Base-by-base conservation (phyloP, 345 rosid genomes). In the Pelargonium nanum region DNA sequence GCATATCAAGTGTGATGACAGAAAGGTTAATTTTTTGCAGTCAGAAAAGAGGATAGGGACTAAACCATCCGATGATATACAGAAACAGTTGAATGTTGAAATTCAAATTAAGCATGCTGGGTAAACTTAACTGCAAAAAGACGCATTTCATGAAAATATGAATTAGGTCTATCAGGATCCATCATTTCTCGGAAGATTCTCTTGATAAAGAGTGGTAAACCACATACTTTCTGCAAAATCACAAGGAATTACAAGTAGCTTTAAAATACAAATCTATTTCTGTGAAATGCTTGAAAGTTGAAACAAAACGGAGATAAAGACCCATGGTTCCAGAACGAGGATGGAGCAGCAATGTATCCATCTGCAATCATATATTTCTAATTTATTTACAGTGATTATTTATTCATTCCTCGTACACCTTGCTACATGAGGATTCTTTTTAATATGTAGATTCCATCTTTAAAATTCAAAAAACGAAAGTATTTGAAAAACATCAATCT, bases 81-180 rank as follows among this genome's bases (percentile, higher is more conserved):
- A 40, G 15, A 40, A 40, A 12, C 16, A 40, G n/a, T n/a, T n/a
- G n/a, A 6, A 3, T 6, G 48, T 40, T 12, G 48, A 40, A 40
- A 12, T 40, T 12, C 6, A 40, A 40, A 10, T 40, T 20, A 16
- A 19, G 13, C 53, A 13, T 57, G 62, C 20, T 23, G 56, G 62
- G 60, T 20, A 60, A 64, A 73, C 86, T 76, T 79, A 86, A 85
- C 97, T 62, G 89, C 94, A 72, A 86, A 69, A 65, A 85, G 67
- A 61, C 91, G 89, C 63, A 84, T 80, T 74, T 84, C 89, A 20
- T 70, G 69, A 69, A 86, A 72, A 68, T 76, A 74, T 10, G 79
- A 67, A 44, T 68, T 68, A 58, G 75, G 76, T 6, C 73, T 60
- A 76, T 88, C 94, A 17, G 97, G 89, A 81, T 91, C 94, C 91